Percentiles rank a stretch among this genome's conserved stretches.
Conservation (phyloP, 768 basidiomycete species). For the Agaricus subrufescens region DNA sequence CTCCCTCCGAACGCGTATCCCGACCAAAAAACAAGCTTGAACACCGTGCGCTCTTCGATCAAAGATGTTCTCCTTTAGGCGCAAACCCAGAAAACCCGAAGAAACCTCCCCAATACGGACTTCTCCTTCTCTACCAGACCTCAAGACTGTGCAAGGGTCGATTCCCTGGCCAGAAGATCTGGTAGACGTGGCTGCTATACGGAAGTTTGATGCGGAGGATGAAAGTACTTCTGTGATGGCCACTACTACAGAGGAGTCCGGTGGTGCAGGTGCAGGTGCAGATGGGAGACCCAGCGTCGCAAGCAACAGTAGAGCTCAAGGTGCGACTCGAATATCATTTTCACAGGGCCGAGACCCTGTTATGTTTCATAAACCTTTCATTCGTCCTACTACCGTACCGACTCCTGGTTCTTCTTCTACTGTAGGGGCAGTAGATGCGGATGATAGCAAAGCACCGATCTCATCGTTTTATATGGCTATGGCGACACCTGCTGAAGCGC, state of each 20-base stretch:
- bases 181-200: conserved; percentile 66
- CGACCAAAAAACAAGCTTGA: too few relatives aligned
- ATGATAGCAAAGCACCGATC: conserved; percentile 33
- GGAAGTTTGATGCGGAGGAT: conserved; percentile 24
- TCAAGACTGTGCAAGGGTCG: conserved; percentile 49
- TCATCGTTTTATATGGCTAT: conserved; percentile 66
- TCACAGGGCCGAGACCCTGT: conserved; percentile 37
- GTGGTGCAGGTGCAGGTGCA: neutral
- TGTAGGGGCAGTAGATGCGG: conserved; percentile 34
- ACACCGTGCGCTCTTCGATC: neutral
- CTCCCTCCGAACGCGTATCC: too few relatives aligned
- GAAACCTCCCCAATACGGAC: conserved; percentile 49
- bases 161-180: conserved; percentile 85
- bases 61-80: conserved; percentile 71
- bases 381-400: conserved; percentile 18
- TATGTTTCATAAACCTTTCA: conserved; percentile 83
- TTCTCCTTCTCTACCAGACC: conserved; percentile 80
- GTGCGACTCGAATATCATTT: conserved; percentile 70
- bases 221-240: neutral
- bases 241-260: neutral
- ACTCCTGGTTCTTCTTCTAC: conserved; percentile 20
- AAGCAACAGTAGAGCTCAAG: conserved; percentile 38
- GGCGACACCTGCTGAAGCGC: conserved; percentile 45
- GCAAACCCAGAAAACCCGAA: conserved; percentile 56
- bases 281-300: conserved; percentile 13